phyloP scores from a whole-genome alignment of 2,329 filamentous ascomycete genomes.

The Alternaria panax region DNA sequence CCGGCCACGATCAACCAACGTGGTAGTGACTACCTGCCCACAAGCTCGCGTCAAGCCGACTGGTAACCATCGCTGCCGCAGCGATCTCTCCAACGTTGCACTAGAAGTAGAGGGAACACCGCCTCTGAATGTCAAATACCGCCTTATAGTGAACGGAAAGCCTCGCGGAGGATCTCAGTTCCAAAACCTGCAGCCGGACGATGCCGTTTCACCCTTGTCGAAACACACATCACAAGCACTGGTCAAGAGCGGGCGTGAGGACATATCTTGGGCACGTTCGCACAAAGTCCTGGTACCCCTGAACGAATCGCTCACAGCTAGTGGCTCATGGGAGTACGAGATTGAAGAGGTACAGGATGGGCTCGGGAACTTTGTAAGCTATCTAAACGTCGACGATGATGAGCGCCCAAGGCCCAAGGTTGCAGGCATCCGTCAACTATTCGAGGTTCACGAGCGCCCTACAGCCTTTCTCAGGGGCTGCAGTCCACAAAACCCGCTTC shows the following conservation, averaged over 20 bases:
- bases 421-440: conserved; percentile 74
- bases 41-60: conserved; percentile 74
- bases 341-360: conserved; percentile 93
- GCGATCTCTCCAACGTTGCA: conserved; percentile 84
- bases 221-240: conserved; percentile 65
- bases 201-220: conserved; percentile 79
- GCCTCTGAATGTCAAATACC: conserved; percentile 91
- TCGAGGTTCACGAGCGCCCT: conserved; percentile 87
- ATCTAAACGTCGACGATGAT: conserved; percentile 72
- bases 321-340: conserved; percentile 86
- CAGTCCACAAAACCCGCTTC: conserved; percentile 79
- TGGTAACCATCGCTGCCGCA: conserved; percentile 76
- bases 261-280: conserved; percentile 80
- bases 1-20: conserved; percentile 75
- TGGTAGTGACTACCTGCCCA: conserved; percentile 86
- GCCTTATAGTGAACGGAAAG: conserved; percentile 82
- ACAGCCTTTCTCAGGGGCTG: conserved; percentile 75
- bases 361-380: conserved; percentile 85
- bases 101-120: conserved; percentile 88
- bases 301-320: conserved; percentile 84
- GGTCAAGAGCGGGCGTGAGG: conserved; percentile 65
- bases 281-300: conserved; percentile 80
- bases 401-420: conserved; percentile 63
- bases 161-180: conserved; percentile 82
- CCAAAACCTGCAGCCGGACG: conserved; percentile 91